Evolutionary conservation across 257 asterid species (phyloP).

Genomic region (Ilex asprella): DNA sequence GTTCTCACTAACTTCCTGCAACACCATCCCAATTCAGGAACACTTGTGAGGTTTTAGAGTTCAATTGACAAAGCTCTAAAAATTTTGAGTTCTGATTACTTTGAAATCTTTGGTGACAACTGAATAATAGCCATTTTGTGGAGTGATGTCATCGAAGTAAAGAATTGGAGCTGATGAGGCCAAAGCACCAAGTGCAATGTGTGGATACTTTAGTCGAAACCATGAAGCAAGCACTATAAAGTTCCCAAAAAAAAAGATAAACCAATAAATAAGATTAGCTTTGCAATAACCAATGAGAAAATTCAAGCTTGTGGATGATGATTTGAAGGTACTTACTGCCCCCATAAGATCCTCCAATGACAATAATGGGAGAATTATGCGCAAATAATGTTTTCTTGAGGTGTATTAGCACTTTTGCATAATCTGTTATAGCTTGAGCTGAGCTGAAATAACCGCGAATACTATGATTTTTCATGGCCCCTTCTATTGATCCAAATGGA

Average conservation of each 20-base stretch:
- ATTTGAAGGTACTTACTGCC: constrained; percentile 45
- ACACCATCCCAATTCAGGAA: too few species aligned
- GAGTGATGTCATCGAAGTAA: not conserved
- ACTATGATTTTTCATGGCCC: constrained; percentile 32
- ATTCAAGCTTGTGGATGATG: too few species aligned
- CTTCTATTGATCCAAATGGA: constrained; percentile 48
- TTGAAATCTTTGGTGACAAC: not conserved
- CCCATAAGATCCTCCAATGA: constrained; percentile 75
- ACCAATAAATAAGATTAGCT: not conserved
- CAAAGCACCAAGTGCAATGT: not conserved
- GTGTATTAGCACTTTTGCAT: constrained; percentile 53
- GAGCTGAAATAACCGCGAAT: constrained; percentile 67
- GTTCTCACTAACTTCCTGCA: not conserved
- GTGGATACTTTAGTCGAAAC: constrained; percentile 1
- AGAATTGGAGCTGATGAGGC: not conserved
- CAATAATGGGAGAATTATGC: constrained; percentile 53
- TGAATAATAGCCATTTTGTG: not conserved
- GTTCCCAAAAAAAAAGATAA: not conserved
- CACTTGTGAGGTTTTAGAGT: too few species aligned
- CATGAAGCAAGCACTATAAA: not conserved
- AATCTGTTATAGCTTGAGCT: constrained; percentile 83
- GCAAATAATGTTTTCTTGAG: constrained; percentile 41
- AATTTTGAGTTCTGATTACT: not conserved
- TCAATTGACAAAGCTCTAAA: too few species aligned
- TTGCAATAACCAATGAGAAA: not conserved